phyloP scores from a whole-genome alignment of 352 stramenopile species.

The Globisporangium irregulare region DNA sequence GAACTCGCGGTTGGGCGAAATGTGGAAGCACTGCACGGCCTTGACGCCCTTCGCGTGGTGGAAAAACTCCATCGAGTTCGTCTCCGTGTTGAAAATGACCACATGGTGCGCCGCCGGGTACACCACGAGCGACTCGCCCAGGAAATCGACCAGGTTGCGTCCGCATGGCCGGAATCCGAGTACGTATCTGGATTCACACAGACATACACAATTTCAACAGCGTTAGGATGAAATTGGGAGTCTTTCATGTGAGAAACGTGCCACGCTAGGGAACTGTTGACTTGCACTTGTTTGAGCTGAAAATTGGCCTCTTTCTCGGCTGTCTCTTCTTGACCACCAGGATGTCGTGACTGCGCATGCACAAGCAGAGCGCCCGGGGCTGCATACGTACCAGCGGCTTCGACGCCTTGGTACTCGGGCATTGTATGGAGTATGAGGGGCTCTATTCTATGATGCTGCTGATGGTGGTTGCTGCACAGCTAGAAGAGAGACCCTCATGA shows the following conservation, averaged over 20 bases:
- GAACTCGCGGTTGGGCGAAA: slow-evolving; percentile 67
- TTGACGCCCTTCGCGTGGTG: slow-evolving; percentile 51
- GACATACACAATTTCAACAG: background rate
- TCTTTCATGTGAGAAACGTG: no score
- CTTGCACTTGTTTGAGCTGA: slow-evolving; percentile 38
- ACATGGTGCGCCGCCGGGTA: slow-evolving; percentile 72
- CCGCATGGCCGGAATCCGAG: slow-evolving; percentile 41
- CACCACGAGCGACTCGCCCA: slow-evolving; percentile 49
- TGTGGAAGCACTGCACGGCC: slow-evolving; percentile 58
- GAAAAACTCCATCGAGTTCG: slow-evolving; percentile 66
- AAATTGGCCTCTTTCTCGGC: slow-evolving; percentile 30
- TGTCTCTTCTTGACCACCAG: slow-evolving; percentile 13
- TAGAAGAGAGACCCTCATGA: background rate
- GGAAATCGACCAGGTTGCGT: slow-evolving; percentile 51
- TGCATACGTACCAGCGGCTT: background rate
- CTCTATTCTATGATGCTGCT: background rate
- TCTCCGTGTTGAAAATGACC: slow-evolving; percentile 58
- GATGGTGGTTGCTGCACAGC: background rate
- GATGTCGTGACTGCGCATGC: background rate
- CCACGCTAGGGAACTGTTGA: background rate
- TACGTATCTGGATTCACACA: slow-evolving; percentile 31
- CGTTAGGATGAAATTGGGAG: no score
- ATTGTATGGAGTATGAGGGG: background rate
- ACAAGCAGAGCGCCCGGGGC: background rate
- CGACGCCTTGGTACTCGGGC: background rate